Evolutionary conservation across 495 filamentous ascomycete genomes (phyloP).

Genomic region (Xylaria grammica): DNA sequence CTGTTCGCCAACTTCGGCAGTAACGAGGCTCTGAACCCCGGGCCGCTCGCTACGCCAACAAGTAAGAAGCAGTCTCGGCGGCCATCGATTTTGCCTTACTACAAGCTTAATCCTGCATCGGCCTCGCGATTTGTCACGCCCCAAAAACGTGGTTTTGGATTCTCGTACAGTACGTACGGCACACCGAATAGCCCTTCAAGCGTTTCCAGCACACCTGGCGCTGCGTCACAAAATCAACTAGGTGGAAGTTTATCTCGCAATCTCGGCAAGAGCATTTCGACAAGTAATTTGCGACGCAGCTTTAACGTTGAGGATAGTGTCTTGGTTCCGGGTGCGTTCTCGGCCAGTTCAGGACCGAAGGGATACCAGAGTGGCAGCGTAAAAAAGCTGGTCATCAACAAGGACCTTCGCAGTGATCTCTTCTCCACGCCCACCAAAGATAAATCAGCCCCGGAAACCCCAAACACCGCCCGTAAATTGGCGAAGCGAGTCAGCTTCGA

Average conservation of each 20-base stretch:
- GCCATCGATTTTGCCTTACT: conserved; percentile 78
- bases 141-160: conserved; percentile 81
- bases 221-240: conserved; percentile 68
- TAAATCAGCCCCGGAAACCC: conserved; percentile 42
- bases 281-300: conserved; percentile 66
- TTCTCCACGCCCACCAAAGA: conserved; percentile 64
- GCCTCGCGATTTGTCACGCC: conserved; percentile 81
- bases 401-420: conserved; percentile 78
- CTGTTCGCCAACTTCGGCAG: conserved; percentile 75
- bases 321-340: conserved; percentile 84
- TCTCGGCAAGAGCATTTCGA: conserved; percentile 63
- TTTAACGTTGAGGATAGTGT: conserved; percentile 74
- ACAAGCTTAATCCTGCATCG: conserved; percentile 83
- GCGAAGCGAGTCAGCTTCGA: conserved; percentile 94
- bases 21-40: conserved; percentile 68
- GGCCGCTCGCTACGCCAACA: conserved; percentile 88
- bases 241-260: conserved; percentile 59
- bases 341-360: conserved; percentile 64
- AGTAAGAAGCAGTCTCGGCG: conserved; percentile 71
- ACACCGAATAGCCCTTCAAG: conserved; percentile 75
- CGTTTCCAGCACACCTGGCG: conserved; percentile 68
- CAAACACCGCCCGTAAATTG: conserved; percentile 62
- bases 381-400: conserved; percentile 90
- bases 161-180: conserved; percentile 87
- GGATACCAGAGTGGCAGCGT: conserved; percentile 67